A percentile compares a stretch with the other conserved stretches of the same genome.
Evolutionary conservation across 305 asterid genomes (phyloP).

Genomic region (Solanum hybrid): DNA sequence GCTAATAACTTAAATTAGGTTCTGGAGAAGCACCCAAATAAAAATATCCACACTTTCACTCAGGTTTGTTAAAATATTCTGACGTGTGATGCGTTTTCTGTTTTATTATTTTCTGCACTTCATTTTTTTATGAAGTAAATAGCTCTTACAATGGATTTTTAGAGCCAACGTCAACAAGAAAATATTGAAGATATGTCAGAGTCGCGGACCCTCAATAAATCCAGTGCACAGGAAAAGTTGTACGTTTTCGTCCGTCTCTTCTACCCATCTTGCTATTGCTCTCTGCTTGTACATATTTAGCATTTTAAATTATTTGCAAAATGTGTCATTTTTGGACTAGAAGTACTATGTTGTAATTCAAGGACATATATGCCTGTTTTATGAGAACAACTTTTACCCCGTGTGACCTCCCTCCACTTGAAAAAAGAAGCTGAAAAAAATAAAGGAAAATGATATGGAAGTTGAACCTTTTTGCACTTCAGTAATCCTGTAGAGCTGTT

Average conservation of each 20-base stretch:
- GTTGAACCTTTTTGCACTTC: not conserved
- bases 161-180: slow-evolving; percentile 35
- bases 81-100: slow-evolving; percentile 2
- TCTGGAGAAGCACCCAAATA: slow-evolving; percentile 63
- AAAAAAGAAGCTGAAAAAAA: not conserved
- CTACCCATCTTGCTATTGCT: not conserved
- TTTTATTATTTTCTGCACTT: slow-evolving; percentile 2
- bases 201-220: slow-evolving; percentile 19
- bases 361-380: not conserved
- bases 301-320: not conserved
- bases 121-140: not conserved
- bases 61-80: slow-evolving; percentile 44
- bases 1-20: slow-evolving; percentile 35
- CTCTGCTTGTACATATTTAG: not conserved
- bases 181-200: slow-evolving; percentile 18
- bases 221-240: slow-evolving; percentile 35
- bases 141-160: slow-evolving; percentile 1
- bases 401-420: not conserved
- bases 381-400: not conserved
- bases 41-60: slow-evolving; percentile 50
- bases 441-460: not conserved
- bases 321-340: not conserved
- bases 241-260: slow-evolving; percentile 22
- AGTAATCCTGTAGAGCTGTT: not conserved
- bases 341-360: not conserved